Evolutionary conservation across 352 stramenopile genomes (phyloP), one percentile per base, ranked within the genome.

Genomic region (Phytophthora foliorum): DNA sequence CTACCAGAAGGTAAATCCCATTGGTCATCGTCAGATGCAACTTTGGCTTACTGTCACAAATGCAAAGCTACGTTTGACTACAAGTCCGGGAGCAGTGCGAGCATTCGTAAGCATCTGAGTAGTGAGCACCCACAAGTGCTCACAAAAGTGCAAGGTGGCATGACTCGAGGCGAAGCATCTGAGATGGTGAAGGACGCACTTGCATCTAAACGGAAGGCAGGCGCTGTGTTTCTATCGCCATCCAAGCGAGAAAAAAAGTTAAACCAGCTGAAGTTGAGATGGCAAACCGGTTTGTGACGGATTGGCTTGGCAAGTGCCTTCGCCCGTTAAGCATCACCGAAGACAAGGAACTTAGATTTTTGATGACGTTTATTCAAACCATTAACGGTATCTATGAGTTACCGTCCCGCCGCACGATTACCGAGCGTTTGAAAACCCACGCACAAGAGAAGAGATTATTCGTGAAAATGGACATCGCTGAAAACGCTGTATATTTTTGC

Each of bases 371-470:
- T 17, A 58, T 58, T 14, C 46, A 66, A 41, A 19, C 29, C 9
- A 61, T 68, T 2, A 68, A 44, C 19, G 60, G 60, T n/a, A 60
- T 68, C 2, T 68, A 62, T 17, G 50, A 68, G 32, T 9, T 61
- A 9, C 21, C 50, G 14, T 61, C 60, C 1, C 41, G 27, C 3
- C 27, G 58, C 13, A 67, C 50, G 14, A 42, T 67, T 39, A 67
- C 60, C 10, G 50, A 67, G 4, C 60, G 50, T 6, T 50, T 67
- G 4, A 5, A 67, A 14, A 56, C 19, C 7, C 14, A 67, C 24
- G 60, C 29, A 3, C 39, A 67, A 21, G 11, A 61, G 9, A 59
- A 53, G 16, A 6, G 39, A 22, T n/a, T 7, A 3, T 1, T 49
- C 4, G 9, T 67, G 49, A 54, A 60, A 49, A 38, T 10, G 2